A percentile compares a stretch with the other conserved stretches of the same genome.
phyloP scores from a whole-genome alignment of 2,329 filamentous ascomycete species.

The Trichoderma harzianum region DNA sequence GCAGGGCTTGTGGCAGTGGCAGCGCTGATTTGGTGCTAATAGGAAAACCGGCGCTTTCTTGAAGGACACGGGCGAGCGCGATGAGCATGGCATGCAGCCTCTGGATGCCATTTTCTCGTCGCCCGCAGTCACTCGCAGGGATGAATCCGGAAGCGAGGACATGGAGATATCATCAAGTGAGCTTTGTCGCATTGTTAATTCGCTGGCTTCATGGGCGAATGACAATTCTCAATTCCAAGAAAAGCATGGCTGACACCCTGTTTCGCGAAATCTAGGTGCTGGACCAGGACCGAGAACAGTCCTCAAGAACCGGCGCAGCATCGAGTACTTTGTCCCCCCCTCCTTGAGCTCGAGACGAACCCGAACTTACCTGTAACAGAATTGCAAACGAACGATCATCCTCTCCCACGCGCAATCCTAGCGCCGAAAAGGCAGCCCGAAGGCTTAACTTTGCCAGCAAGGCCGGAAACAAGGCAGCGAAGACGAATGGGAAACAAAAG shows the following conservation, averaged over 20 bases:
- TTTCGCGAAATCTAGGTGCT: conserved; percentile 37
- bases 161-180: conserved; percentile 54
- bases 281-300: conserved; percentile 53
- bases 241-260: neutral
- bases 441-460: conserved; percentile 49
- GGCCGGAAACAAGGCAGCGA: conserved; percentile 17
- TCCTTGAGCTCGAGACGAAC: conserved; percentile 56
- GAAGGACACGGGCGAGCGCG: conserved; percentile 73
- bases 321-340: conserved; percentile 48
- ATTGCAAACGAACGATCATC: conserved; percentile 42
- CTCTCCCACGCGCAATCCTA: conserved; percentile 44
- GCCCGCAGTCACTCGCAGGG: conserved; percentile 51
- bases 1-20: neutral
- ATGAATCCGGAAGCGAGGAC: conserved; percentile 41
- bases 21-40: conserved; percentile 18
- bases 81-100: conserved; percentile 89
- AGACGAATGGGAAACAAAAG: conserved; percentile 28
- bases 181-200: conserved; percentile 17
- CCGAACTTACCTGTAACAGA: conserved; percentile 39
- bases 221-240: neutral
- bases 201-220: neutral
- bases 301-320: conserved; percentile 49
- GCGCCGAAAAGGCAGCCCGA: conserved; percentile 38
- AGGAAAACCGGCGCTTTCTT: conserved; percentile 90
- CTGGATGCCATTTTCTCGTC: conserved; percentile 88